Evolutionary conservation across 176 grass and related monocot genomes (phyloP).

Genomic region (Eleusine indica): DNA sequence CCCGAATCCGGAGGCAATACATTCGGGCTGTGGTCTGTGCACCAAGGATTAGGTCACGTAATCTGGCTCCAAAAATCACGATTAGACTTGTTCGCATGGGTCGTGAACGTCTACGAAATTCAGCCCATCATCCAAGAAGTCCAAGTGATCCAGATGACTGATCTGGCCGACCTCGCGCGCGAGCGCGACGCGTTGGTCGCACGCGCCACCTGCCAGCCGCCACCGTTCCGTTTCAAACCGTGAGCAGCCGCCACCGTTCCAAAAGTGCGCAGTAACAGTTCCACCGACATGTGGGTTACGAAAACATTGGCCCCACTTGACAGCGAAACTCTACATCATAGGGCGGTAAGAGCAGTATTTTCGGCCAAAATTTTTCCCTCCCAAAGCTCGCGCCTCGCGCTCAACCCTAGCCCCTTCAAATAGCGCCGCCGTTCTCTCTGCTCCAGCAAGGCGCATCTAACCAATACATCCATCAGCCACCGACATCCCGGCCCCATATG

Average conservation of each 20-base stretch:
- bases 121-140: neutral
- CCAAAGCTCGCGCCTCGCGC: constrained; percentile 30
- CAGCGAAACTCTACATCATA: rapidly evolving
- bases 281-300: neutral
- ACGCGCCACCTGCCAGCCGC: constrained; percentile 1
- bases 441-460: neutral
- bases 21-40: neutral
- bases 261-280: neutral
- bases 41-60: neutral
- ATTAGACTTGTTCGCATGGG: neutral
- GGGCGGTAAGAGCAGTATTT: neutral
- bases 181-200: neutral
- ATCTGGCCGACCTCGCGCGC: neutral
- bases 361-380: constrained; percentile 29
- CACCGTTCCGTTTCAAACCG: constrained; percentile 39
- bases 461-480: neutral
- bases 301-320: rapidly evolving
- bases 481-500: constrained; percentile 14
- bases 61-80: neutral
- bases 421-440: neutral
- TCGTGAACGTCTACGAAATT: neutral
- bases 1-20: too few relatives aligned
- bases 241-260: neutral
- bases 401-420: constrained; percentile 46
- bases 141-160: neutral